Evolutionary conservation across 495 filamentous ascomycete genomes (phyloP).

Genomic region (Aspergillus baeticus): DNA sequence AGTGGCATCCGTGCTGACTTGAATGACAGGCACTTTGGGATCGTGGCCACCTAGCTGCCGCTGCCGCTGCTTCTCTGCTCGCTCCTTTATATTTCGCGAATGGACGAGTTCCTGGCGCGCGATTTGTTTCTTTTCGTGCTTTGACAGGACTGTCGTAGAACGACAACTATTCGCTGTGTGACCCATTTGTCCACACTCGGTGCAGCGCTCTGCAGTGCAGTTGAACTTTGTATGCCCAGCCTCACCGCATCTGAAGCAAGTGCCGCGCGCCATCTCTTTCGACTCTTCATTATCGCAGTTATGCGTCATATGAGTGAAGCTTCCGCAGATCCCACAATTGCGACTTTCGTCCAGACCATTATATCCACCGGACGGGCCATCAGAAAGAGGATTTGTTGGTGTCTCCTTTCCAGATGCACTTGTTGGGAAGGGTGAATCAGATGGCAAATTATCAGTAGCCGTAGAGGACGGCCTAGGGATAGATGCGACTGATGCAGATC

Average conservation of each 20-base stretch:
- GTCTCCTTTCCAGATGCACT: conserved; percentile 28
- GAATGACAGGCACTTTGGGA: conserved; percentile 44
- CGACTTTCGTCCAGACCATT: conserved; percentile 43
- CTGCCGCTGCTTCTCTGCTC: conserved; percentile 37
- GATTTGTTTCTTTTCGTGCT: conserved; percentile 33
- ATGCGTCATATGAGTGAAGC: conserved; percentile 44
- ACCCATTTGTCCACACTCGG: conserved; percentile 47
- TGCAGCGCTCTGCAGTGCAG: conserved; percentile 45
- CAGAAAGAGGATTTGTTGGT: conserved; percentile 25
- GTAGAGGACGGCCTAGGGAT: conserved; percentile 28
- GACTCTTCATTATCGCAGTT: conserved; percentile 49
- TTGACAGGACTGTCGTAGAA: conserved; percentile 31
- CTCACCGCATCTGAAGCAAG: conserved; percentile 45
- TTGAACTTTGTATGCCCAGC: conserved; percentile 35
- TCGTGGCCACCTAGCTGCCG: conserved; percentile 47
- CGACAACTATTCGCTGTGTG: conserved; percentile 38
- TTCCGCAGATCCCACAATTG: conserved; percentile 49
- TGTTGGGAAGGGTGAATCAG: conserved; percentile 27
- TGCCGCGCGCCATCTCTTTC: conserved; percentile 31
- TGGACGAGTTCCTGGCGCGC: conserved; percentile 33
- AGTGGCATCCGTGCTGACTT: conserved; percentile 28
- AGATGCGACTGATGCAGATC: conserved; percentile 17
- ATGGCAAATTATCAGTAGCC: conserved; percentile 21
- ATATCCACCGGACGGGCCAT: conserved; percentile 45
- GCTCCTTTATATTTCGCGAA: conserved; percentile 28